A percentile compares a stretch with the other conserved stretches of the same genome.
These are phyloP conservation scores for Fraxinus floribunda DNA, from an alignment of 305 asterid species.

Conservation along the genomic window DNA sequence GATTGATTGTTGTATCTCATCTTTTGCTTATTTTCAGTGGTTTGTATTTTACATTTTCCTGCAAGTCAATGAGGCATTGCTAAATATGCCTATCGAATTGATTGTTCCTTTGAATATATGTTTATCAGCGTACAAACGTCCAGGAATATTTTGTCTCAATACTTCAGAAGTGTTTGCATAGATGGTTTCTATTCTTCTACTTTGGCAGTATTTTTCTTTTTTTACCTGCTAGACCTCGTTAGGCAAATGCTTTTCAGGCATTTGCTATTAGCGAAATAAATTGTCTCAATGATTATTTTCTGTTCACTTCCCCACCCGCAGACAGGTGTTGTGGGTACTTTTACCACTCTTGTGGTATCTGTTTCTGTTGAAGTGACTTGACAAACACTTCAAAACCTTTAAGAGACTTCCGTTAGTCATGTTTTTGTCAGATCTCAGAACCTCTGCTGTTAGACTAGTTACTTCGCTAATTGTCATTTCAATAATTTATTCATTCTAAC, in stretches of 20 bases:
- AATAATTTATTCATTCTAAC: neutral
- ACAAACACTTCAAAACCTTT: neutral
- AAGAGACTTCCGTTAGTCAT: neutral
- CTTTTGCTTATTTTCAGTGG: constrained; percentile 11
- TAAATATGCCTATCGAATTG: neutral
- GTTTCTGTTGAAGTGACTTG: neutral
- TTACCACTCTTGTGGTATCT: neutral
- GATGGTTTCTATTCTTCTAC: neutral
- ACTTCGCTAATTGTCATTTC: neutral
- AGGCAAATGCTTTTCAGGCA: neutral
- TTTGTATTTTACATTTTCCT: constrained; percentile 20
- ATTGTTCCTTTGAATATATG: neutral
- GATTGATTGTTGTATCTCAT: constrained; percentile 8
- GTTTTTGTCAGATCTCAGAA: neutral
- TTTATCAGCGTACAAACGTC: neutral
- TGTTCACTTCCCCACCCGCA: neutral
- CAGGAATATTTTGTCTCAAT: neutral
- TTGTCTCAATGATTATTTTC: neutral
- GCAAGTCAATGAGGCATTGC: constrained; percentile 2
- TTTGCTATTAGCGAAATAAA: neutral
- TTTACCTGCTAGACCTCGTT: neutral
- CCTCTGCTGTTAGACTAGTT: neutral
- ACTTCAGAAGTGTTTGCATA: neutral
- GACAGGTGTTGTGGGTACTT: neutral
- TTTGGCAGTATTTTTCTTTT: neutral